Base-by-base conservation (phyloP, 148 eudicot genomes). In the Suaeda aralocaspica region DNA sequence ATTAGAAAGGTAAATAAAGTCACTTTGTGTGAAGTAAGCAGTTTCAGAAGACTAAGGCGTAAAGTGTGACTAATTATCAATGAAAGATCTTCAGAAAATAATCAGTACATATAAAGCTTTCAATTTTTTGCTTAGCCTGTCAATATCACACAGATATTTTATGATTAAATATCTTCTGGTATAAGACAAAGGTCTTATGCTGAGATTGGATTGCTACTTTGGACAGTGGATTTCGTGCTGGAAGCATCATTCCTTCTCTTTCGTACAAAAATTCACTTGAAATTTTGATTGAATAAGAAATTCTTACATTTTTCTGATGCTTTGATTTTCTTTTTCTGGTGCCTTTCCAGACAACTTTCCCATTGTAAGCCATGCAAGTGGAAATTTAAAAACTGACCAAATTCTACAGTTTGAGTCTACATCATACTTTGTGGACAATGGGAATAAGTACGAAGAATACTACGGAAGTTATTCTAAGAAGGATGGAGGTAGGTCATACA, bases 391-490 rank as follows among this genome's bases (percentile, higher is more conserved):
- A 67, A 77, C 59, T 52, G 84, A 86, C 52, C 84, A 84, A 80
- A 70, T 77, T 34, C 74, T 76, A 42, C 92, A 86, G 26, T 85
- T 76, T 72, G 89, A 84, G 74, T 64, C 87, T 34, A 80, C 84
- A 60, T 85, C 91, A 34, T 49, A 81, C 66, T 48, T 82, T 64
- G 59, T 82, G 76, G 95, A 85, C 19, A 79, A 64, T 58, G 84
- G 77, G 56, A 49, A 76, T 63, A 86, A 64, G 60, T 77, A 68
- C 74, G 78, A 84, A 80, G 96, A 85, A 64, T 83, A 82, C 75
- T 81, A 75, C 63, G 87, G 83, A 75, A 76, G 67, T 46, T 77
- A 65, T 71, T 29, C 84, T 26, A 80, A 74, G 62, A 77, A 79
- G 66, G 93, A 83, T 74, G 84, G 69, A 67, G 76, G 70, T 72